Evolutionary conservation across 140 eudicot species (phyloP).

Genomic region (Flaveria floridana): DNA sequence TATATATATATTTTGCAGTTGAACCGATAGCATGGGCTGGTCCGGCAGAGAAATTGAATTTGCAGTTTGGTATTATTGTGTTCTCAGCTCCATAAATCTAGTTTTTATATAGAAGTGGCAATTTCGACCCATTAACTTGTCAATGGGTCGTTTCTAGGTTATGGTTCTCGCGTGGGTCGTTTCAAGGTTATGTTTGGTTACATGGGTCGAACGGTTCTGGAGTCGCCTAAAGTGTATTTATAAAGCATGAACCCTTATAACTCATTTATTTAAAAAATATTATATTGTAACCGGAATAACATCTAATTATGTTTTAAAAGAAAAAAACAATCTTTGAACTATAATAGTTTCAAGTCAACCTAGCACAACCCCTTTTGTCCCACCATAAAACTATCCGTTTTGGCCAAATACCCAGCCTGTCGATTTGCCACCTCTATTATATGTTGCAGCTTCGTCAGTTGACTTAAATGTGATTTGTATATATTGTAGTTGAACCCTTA

Average conservation of each 20-base stretch:
- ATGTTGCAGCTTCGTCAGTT: neutral
- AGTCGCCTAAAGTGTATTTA: neutral
- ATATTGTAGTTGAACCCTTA: conserved; percentile 36
- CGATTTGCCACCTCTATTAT: neutral
- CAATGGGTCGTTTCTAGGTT: neutral
- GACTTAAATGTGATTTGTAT: conserved; percentile 2
- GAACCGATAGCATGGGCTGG: conserved; percentile 52
- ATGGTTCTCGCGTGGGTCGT: neutral
- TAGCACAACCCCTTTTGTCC: neutral
- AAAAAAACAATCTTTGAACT: neutral
- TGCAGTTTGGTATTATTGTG: conserved; percentile 41
- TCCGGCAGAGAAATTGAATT: conserved; percentile 42
- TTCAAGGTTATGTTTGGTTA: neutral
- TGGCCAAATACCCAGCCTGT: neutral
- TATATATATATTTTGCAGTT: conserved; percentile 35
- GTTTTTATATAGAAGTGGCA: neutral
- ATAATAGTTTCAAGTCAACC: neutral
- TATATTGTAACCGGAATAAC: neutral
- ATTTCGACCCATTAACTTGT: neutral
- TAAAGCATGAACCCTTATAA: neutral
- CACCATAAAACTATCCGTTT: neutral
- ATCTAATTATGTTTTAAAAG: neutral
- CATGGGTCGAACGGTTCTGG: neutral
- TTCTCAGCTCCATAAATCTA: conserved; percentile 3
- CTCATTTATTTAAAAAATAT: neutral